Percentiles rank a stretch among this genome's conserved stretches.
phyloP scores from a whole-genome alignment of 768 basidiomycete genomes.

The Boletus pseudo-olivaceus region DNA sequence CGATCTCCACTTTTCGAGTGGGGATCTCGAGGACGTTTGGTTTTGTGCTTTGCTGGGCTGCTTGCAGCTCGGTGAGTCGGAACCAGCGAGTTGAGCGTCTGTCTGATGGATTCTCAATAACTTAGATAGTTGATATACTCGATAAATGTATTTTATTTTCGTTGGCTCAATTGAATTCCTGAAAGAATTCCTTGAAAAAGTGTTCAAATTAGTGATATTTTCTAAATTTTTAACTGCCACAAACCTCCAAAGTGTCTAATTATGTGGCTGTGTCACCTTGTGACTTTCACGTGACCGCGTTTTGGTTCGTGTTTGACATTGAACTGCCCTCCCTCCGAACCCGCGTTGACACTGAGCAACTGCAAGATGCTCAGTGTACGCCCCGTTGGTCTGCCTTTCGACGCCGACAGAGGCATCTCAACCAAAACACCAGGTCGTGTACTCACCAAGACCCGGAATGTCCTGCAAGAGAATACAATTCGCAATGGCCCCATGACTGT shows the following conservation, averaged over 20 bases:
- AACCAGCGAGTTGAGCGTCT: conserved; percentile 57
- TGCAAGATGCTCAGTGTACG: conserved; percentile 29
- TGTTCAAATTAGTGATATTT: too few relatives aligned
- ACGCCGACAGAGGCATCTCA: conserved; percentile 19
- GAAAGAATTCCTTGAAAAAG: too few relatives aligned
- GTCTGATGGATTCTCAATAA: conserved; percentile 52
- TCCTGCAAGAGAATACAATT: conserved; percentile 49
- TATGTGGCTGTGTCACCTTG: background rate
- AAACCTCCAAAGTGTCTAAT: too few relatives aligned
- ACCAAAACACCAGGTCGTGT: conserved; percentile 58
- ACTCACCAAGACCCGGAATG: conserved; percentile 35
- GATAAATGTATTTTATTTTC: too few relatives aligned
- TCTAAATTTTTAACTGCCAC: too few relatives aligned
- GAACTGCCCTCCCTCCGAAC: background rate
- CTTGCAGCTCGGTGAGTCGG: conserved; percentile 22
- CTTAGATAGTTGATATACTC: background rate
- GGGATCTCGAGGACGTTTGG: conserved; percentile 67
- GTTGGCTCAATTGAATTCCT: too few relatives aligned
- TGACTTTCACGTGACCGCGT: conserved; percentile 28
- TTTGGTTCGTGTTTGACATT: conserved; percentile 15
- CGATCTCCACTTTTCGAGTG: conserved; percentile 30
- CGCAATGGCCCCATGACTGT: conserved; percentile 39
- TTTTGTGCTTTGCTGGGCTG: conserved; percentile 28
- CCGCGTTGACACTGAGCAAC: background rate
- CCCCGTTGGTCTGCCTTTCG: conserved; percentile 24